These are phyloP conservation scores for Polygonum maritimum DNA, from an alignment of 148 eudicot species.

Conservation along the genomic window DNA sequence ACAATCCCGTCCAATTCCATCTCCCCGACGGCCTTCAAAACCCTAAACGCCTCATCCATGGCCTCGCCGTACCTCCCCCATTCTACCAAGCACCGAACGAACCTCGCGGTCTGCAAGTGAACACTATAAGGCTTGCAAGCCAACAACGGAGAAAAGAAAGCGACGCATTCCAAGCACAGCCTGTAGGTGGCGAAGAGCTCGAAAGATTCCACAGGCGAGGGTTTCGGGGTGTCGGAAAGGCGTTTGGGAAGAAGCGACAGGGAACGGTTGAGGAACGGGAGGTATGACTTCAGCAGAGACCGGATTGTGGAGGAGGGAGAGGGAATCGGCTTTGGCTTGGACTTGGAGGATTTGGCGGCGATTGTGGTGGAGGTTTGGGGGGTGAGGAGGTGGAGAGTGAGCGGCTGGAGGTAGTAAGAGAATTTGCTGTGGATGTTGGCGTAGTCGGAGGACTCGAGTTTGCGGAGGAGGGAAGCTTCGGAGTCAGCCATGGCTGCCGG, in stretches of 20 bases:
- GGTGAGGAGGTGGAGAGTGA: slow-evolving; percentile 20
- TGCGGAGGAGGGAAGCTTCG: slow-evolving; percentile 33
- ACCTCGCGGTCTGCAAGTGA: slow-evolving; percentile 43
- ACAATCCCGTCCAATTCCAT: slow-evolving; percentile 15
- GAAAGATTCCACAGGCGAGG: slow-evolving; percentile 9
- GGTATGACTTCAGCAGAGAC: slow-evolving; percentile 43
- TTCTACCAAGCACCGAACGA: slow-evolving; percentile 40
- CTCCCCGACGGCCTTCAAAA: slow-evolving; percentile 35
- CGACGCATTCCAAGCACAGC: slow-evolving; percentile 49
- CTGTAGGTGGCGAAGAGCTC: slow-evolving; percentile 35
- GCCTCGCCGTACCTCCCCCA: slow-evolving; percentile 58
- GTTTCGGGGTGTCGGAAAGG: slow-evolving; percentile 46
- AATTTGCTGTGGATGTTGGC: slow-evolving; percentile 25
- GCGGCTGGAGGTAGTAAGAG: slow-evolving; percentile 34
- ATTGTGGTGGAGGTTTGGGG: slow-evolving; percentile 21
- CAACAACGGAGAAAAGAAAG: slow-evolving; percentile 32
- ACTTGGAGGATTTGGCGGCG: slow-evolving; percentile 15
- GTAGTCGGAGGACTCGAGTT: slow-evolving; percentile 43
- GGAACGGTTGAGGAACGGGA: slow-evolving; percentile 37
- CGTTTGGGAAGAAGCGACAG: slow-evolving; percentile 53
- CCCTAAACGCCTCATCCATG: slow-evolving; percentile 35
- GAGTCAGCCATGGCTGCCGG: slow-evolving; percentile 33
- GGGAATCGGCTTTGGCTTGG: slow-evolving; percentile 12
- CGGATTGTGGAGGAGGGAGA: slow-evolving; percentile 26
- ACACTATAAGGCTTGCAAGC: slow-evolving; percentile 43